Conservation (phyloP, 352 stramenopile genomes). For the Aphanomyces astaci region DNA sequence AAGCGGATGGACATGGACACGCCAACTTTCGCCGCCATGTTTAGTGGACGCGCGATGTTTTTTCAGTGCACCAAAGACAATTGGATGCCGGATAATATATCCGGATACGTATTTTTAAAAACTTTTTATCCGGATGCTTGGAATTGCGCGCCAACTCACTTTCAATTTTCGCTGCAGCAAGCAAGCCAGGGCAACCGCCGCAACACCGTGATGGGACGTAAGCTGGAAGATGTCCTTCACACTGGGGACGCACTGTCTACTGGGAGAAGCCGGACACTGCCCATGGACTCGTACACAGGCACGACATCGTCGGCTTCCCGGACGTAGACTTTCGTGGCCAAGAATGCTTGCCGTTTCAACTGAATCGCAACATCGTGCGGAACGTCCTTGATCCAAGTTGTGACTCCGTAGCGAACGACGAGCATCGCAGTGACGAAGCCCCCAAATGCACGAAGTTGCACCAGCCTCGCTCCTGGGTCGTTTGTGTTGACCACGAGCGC, state of each 20-base stretch:
- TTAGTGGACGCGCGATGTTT: no score
- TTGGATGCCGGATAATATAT: no score
- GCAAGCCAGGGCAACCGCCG: neutral
- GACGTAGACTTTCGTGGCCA: constrained; percentile 58
- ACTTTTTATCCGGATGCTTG: neutral
- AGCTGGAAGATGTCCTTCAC: neutral
- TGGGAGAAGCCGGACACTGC: neutral
- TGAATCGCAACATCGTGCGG: constrained; percentile 65
- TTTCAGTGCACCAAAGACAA: no score
- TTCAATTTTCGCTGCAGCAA: neutral
- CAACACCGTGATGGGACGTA: neutral
- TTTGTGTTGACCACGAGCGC: constrained; percentile 50
- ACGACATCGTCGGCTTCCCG: neutral
- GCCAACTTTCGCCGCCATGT: constrained; percentile 12
- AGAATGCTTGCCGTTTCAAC: constrained; percentile 69
- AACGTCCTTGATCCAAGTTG: constrained; percentile 61
- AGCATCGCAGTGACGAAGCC: constrained; percentile 72
- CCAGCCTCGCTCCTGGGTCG: constrained; percentile 33
- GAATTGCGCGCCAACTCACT: neutral
- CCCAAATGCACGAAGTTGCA: constrained; percentile 67
- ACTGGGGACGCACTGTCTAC: neutral
- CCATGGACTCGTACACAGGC: neutral
- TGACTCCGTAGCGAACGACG: constrained; percentile 72
- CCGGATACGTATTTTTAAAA: no score
- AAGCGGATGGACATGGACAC: constrained; percentile 22